Evolutionary conservation across 768 basidiomycete genomes (phyloP), one percentile per base, ranked within the genome.

Genomic region (Amyloporia xantha): DNA sequence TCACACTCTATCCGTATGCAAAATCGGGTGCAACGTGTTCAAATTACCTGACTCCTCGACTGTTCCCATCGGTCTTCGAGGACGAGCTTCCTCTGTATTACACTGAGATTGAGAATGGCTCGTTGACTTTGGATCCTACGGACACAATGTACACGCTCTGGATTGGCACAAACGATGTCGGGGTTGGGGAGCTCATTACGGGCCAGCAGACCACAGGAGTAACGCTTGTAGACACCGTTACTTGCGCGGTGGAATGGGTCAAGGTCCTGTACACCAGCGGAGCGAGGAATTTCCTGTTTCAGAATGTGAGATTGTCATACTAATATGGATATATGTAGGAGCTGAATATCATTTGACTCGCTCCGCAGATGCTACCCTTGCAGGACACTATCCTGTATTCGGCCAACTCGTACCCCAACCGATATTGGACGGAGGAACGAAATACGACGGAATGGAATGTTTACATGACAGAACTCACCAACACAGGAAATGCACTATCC

Each of bases 211-310:
- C 48, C 1, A 61, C 67, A 1, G 64, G 65, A 0, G 78, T 79
- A 12, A 81, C 77, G 1, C 60, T 85, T 46, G 79, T 82, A 6
- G 71, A 82, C 41, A 79, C 80, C 0, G 70, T 75, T 17, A 59
- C 59, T 15, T 84, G 84, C 55, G 77, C 77, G 59, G 65, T 84
- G 4, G 74, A 80, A 40, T 83, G 79, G 74, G 69, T 85, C 24
- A 76, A 71, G 52, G 66, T 66, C 1, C 57, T 85, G 35, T 82
- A 84, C 56, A 59, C 72, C 9, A 71, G 63, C 42, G 83, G 84
- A 5, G 82, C 79, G 2, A 69, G 82, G 39, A 82, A 85, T 55
- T 83, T 85, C 58, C 60, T 85, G 43, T 80, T 85, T 68, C 80
- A 82, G 53, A 84, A 83, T 54, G 83, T 82, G 51, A 57, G 43